Conservation (phyloP, 2,329 filamentous ascomycete genomes). For the Colletotrichum limetticola region DNA sequence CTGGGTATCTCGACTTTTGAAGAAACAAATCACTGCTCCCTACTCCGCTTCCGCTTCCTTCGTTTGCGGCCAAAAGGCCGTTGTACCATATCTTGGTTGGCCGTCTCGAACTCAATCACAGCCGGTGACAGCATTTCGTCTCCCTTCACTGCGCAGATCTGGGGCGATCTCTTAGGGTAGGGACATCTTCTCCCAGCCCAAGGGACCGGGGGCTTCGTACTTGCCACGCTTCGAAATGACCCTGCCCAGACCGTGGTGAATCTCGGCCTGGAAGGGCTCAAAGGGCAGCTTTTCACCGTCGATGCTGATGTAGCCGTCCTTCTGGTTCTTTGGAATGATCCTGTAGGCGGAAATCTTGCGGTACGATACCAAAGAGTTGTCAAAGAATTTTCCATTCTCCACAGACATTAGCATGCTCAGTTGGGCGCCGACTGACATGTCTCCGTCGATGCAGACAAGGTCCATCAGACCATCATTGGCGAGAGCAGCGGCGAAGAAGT, state of each 20-base stretch:
- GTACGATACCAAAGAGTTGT: constrained; percentile 81
- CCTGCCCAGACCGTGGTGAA: constrained; percentile 84
- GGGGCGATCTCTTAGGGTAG: background rate
- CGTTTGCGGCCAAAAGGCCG: background rate
- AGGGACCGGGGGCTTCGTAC: constrained; percentile 74
- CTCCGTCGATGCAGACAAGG: constrained; percentile 82
- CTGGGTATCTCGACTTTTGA: constrained; percentile 34
- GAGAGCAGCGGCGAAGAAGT: constrained; percentile 87
- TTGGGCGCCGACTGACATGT: constrained; percentile 73
- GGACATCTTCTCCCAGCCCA: constrained; percentile 56
- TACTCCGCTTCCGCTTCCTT: background rate
- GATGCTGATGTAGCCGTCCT: constrained; percentile 89
- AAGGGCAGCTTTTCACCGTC: constrained; percentile 92
- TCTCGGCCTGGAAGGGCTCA: constrained; percentile 89
- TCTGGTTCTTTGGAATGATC: constrained; percentile 78
- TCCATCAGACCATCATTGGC: constrained; percentile 89
- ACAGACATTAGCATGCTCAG: constrained; percentile 78
- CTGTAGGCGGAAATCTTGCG: constrained; percentile 89
- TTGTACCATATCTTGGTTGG: background rate
- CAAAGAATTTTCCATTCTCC: constrained; percentile 80
- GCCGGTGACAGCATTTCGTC: no score
- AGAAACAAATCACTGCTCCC: constrained; percentile 10
- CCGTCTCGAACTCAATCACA: no score
- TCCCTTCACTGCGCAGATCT: background rate
- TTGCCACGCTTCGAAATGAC: constrained; percentile 81